phyloP scores from a whole-genome alignment of 225 moss, liverwort and hornwort genomes.

The Thuidium tamariscinum region DNA sequence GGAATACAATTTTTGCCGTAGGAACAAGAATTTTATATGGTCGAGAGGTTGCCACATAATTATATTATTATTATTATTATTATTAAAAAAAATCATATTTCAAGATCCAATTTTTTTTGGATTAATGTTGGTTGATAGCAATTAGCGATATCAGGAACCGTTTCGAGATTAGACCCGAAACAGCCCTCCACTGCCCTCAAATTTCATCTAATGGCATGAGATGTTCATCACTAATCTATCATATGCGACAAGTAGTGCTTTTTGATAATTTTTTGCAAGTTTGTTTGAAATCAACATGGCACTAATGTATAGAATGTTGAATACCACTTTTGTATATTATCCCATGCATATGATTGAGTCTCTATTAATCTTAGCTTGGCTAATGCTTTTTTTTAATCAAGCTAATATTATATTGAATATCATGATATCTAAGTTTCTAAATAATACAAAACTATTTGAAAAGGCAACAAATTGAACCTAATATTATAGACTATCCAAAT shows the following conservation, averaged over 20 bases:
- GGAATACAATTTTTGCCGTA: too few relatives aligned
- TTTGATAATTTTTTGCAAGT: background rate
- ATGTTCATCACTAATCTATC: background rate
- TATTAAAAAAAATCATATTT: too few relatives aligned
- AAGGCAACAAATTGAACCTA: background rate
- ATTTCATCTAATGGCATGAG: too few relatives aligned
- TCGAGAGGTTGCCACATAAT: too few relatives aligned
- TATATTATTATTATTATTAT: too few relatives aligned
- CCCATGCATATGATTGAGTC: background rate
- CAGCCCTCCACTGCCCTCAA: too few relatives aligned
- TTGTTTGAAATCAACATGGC: background rate
- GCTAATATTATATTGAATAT: background rate
- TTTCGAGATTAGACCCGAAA: too few relatives aligned
- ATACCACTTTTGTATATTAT: background rate
- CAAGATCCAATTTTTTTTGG: too few relatives aligned
- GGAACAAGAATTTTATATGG: too few relatives aligned
- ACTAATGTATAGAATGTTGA: background rate
- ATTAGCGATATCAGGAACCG: too few relatives aligned
- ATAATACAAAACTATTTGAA: background rate
- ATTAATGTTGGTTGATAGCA: too few relatives aligned
- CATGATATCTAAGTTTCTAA: background rate
- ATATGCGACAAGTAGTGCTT: background rate
- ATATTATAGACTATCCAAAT: background rate
- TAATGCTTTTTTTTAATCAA: background rate
- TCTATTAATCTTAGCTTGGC: fast-evolving